These are phyloP conservation scores for Aristolochia fimbriata DNA, from an alignment of 164 flowering plant genomes.

Conservation along the genomic window DNA sequence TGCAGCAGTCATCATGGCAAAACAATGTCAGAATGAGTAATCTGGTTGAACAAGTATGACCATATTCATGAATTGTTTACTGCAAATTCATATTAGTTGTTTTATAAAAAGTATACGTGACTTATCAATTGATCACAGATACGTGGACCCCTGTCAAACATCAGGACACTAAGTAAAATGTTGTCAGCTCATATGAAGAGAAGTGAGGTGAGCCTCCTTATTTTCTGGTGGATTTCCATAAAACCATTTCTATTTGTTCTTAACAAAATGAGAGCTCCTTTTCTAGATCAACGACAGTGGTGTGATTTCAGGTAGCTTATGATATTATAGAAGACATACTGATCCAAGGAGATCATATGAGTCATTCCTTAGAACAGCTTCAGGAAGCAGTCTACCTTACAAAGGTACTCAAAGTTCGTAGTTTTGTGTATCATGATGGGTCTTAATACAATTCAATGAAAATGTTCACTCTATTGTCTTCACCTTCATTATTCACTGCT, in stretches of 20 bases:
- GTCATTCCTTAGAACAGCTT: conserved; percentile 72
- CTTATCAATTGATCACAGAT: conserved; percentile 35
- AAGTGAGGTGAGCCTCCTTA: conserved; percentile 47
- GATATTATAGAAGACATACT: conserved; percentile 80
- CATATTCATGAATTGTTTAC: not conserved
- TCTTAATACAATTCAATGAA: not conserved
- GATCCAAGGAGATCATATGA: conserved; percentile 71
- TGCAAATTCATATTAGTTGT: not conserved
- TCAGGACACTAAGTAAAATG: conserved; percentile 72
- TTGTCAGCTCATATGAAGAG: conserved; percentile 54
- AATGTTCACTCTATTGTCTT: not conserved
- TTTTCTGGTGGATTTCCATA: not conserved
- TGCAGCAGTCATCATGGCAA: conserved; percentile 97
- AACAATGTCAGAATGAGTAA: conserved; percentile 78
- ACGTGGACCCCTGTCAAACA: conserved; percentile 83
- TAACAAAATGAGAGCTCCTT: not conserved
- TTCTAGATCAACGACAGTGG: conserved; percentile 29
- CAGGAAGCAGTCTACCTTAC: conserved; percentile 90
- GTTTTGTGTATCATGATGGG: not conserved
- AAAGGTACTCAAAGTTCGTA: conserved; percentile 38
- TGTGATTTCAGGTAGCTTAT: conserved; percentile 17
- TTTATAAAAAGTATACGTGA: not conserved
- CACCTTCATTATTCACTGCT: not conserved
- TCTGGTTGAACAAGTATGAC: conserved; percentile 80
- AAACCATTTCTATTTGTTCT: not conserved